Conservation (phyloP, 139 green algal species). For the Raphidocelis subcapitata region DNA sequence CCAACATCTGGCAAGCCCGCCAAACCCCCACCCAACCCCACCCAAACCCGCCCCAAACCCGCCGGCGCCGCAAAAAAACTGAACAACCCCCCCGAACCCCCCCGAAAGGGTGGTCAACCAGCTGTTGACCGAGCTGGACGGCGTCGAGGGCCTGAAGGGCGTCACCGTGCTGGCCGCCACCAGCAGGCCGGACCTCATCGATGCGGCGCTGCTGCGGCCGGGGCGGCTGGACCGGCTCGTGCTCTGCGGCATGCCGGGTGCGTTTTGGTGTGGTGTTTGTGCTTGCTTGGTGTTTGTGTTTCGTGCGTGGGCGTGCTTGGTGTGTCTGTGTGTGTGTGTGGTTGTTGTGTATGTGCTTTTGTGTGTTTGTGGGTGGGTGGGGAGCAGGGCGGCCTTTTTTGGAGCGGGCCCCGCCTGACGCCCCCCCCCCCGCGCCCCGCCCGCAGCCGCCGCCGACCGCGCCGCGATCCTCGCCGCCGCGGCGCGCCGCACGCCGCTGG, state of each 20-base stretch:
- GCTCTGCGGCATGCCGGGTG: conserved; percentile 59
- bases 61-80: too few species aligned
- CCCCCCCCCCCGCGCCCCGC: neutral
- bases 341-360: too few species aligned
- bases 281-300: neutral
- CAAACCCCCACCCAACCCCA: too few species aligned
- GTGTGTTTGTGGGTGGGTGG: neutral
- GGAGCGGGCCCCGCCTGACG: too few species aligned
- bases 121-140: conserved; percentile 98
- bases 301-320: neutral
- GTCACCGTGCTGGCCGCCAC: conserved; percentile 94
- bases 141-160: conserved; percentile 85
- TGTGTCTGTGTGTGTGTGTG: too few species aligned
- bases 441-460: conserved; percentile 27
- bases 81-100: conserved; percentile 64
- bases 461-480: conserved; percentile 41
- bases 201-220: conserved; percentile 91
- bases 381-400: too few species aligned
- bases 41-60: too few species aligned
- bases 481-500: conserved; percentile 53
- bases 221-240: conserved; percentile 77
- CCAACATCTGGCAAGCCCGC: too few species aligned
- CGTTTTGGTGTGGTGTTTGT: neutral
- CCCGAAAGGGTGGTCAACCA: conserved; percentile 94
- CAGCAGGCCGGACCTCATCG: conserved; percentile 86